Evolutionary conservation across 495 filamentous ascomycete species (phyloP).

Genomic region (Aspergillus diversus): DNA sequence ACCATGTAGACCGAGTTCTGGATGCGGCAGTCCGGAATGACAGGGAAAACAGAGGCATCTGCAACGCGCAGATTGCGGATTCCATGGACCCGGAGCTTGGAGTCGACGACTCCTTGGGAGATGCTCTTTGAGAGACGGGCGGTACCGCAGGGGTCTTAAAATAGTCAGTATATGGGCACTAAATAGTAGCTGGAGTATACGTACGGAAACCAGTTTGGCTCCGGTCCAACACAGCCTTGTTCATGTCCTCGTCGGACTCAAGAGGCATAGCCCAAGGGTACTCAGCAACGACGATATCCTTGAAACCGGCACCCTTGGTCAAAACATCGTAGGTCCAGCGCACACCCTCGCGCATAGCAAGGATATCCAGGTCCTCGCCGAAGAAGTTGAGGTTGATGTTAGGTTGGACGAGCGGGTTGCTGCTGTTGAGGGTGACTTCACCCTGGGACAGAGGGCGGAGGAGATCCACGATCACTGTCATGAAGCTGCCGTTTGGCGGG

Average conservation of each 20-base stretch:
- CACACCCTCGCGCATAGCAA: slow-evolving; percentile 60
- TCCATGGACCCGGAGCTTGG: slow-evolving; percentile 57
- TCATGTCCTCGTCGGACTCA: slow-evolving; percentile 58
- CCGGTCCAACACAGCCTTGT: slow-evolving; percentile 56
- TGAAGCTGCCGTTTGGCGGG: slow-evolving; percentile 49
- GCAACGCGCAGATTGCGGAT: slow-evolving; percentile 55
- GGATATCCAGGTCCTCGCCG: slow-evolving; percentile 55
- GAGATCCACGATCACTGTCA: slow-evolving; percentile 65
- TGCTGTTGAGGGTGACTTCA: slow-evolving; percentile 55
- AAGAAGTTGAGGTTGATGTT: slow-evolving; percentile 67
- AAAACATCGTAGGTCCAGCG: slow-evolving; percentile 59
- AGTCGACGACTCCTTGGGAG: slow-evolving; percentile 57
- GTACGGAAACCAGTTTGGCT: slow-evolving; percentile 61
- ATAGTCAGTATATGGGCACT: background rate
- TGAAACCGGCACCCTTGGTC: slow-evolving; percentile 58
- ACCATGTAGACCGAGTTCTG: slow-evolving; percentile 60
- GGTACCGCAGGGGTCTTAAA: slow-evolving; percentile 55
- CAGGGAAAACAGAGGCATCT: slow-evolving; percentile 42
- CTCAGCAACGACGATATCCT: slow-evolving; percentile 56
- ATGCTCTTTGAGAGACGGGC: slow-evolving; percentile 56
- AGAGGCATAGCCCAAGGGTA: slow-evolving; percentile 66
- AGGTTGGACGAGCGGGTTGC: slow-evolving; percentile 54
- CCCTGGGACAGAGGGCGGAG: slow-evolving; percentile 57
- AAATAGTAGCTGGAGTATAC: slow-evolving; percentile 8
- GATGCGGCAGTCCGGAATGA: slow-evolving; percentile 46